Percentiles rank a stretch among this genome's conserved stretches.
phyloP scores from a whole-genome alignment of 192 early-diverging fungal genomes.

The Coemansia sp. region DNA sequence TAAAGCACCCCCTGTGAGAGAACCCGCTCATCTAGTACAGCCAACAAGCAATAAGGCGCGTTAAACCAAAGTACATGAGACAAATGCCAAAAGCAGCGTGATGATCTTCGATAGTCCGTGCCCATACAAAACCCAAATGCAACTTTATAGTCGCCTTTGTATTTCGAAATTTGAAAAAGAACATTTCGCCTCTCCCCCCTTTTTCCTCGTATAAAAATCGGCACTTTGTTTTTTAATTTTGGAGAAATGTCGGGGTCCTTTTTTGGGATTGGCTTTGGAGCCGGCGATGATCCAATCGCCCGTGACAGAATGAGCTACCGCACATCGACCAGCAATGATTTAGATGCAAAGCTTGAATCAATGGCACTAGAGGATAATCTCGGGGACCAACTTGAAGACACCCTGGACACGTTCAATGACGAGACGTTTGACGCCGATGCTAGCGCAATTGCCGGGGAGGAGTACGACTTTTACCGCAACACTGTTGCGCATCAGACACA shows the following conservation, averaged over 20 bases:
- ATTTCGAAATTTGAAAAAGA: neutral
- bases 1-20: too few relatives aligned
- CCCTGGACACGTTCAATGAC: conserved; percentile 67
- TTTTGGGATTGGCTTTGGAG: conserved; percentile 28
- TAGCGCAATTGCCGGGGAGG: conserved; percentile 41
- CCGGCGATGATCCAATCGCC: conserved; percentile 36
- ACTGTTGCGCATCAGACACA: conserved; percentile 30
- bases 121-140: too few relatives aligned
- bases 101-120: too few relatives aligned
- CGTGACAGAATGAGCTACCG: conserved; percentile 24
- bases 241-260: conserved; percentile 45
- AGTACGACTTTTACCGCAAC: conserved; percentile 70
- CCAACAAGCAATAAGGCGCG: too few relatives aligned
- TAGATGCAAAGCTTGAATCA: conserved; percentile 63
- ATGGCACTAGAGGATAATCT: conserved; percentile 57
- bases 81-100: too few relatives aligned
- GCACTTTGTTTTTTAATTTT: neutral
- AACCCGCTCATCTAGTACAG: too few relatives aligned
- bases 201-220: neutral
- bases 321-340: conserved; percentile 27
- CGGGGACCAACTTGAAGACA: conserved; percentile 62
- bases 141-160: too few relatives aligned
- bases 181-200: neutral
- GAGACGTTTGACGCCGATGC: conserved; percentile 67
- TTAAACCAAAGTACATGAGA: too few relatives aligned